A percentile compares a stretch with the other conserved stretches of the same genome.
These are phyloP conservation scores for Saccharomycopsis schoenii DNA, from an alignment of 805 yeast species.

Conservation along the genomic window DNA sequence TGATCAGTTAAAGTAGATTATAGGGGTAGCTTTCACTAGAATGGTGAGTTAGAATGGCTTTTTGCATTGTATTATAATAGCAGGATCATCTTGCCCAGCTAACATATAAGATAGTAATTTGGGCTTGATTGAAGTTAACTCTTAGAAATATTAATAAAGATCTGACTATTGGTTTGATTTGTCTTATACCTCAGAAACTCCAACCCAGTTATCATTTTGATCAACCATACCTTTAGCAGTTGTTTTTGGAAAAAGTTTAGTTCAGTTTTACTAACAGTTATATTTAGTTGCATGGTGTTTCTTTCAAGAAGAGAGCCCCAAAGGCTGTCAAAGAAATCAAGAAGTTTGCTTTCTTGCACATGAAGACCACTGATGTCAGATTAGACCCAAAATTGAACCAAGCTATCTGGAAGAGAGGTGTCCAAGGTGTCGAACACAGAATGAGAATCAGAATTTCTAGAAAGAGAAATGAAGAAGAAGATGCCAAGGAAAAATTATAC, in stretches of 20 bases:
- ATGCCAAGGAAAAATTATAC: conserved; percentile 95
- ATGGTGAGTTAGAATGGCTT: no score
- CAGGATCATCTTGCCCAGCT: no score
- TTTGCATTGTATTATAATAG: no score
- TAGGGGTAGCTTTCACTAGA: no score
- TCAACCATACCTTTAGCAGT: no score
- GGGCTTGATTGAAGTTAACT: no score
- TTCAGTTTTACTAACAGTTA: conserved; percentile 32
- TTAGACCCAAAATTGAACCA: conserved; percentile 97
- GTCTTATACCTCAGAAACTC: no score
- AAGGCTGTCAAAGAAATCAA: conserved; percentile 98
- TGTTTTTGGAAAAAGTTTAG: background rate
- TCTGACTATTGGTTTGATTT: no score
- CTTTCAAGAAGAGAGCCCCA: conserved; percentile 99
- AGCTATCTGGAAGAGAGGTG: conserved; percentile 98
- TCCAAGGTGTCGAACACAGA: conserved; percentile 98
- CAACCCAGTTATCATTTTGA: no score
- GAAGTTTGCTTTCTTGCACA: conserved; percentile 96
- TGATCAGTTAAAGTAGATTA: no score
- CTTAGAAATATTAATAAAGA: no score
- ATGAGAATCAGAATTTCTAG: conserved; percentile 97
- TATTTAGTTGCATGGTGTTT: conserved; percentile 84
- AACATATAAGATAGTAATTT: no score
- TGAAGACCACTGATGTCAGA: conserved; percentile 99
- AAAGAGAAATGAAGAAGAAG: conserved; percentile 99